phyloP scores from a whole-genome alignment of 2,329 filamentous ascomycete species.

The Cercospora sp. region DNA sequence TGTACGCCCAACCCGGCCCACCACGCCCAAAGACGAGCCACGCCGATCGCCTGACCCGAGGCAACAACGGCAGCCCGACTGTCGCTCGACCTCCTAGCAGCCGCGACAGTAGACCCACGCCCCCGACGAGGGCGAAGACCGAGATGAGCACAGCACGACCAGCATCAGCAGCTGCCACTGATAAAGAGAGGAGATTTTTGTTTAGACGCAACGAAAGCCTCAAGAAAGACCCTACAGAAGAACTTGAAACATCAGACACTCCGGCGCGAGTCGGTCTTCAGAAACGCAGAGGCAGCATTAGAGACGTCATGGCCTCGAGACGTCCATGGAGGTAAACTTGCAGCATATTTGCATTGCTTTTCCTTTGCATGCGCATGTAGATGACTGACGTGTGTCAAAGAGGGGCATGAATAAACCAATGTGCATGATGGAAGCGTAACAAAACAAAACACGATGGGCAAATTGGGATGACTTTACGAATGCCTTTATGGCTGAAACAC shows the following conservation, averaged over 20 bases:
- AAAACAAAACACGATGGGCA: neutral
- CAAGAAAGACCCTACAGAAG: constrained; percentile 10
- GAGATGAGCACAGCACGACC: constrained; percentile 19
- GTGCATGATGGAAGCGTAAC: neutral
- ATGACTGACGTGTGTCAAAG: constrained; percentile 14
- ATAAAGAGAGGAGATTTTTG: constrained; percentile 21
- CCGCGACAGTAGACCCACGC: constrained; percentile 17
- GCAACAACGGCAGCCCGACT: neutral
- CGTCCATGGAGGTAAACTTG: constrained; percentile 27
- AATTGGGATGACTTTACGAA: constrained; percentile 16
- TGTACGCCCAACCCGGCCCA: constrained; percentile 18
- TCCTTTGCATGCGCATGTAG: neutral
- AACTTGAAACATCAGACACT: neutral
- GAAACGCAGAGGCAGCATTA: constrained; percentile 30
- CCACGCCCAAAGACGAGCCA: constrained; percentile 29
- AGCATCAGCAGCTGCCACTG: constrained; percentile 20
- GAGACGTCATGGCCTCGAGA: constrained; percentile 25
- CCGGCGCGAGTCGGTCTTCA: constrained; percentile 11
- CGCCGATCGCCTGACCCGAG: constrained; percentile 18
- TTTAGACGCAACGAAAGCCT: constrained; percentile 27
- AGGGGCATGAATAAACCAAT: constrained; percentile 2
- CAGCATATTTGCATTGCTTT: neutral
- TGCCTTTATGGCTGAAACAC: neutral
- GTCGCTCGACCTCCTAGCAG: constrained; percentile 17
- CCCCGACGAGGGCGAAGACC: constrained; percentile 20